Evolutionary conservation across 2,329 filamentous ascomycete genomes (phyloP).

Genomic region (Fusarium luffae): DNA sequence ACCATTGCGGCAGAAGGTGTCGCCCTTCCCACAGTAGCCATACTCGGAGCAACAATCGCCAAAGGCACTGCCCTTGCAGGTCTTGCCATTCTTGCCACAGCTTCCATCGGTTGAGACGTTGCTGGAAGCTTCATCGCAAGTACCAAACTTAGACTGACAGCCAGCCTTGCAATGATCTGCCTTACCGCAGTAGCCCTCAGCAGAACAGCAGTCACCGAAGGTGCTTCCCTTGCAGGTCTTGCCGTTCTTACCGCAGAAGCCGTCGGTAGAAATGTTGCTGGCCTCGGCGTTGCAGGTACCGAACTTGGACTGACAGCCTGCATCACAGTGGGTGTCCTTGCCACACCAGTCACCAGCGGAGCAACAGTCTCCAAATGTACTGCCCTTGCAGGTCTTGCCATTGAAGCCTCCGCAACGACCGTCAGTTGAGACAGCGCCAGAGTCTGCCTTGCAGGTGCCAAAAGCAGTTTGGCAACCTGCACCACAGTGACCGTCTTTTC

Average conservation of each 20-base stretch:
- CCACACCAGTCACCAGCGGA: constrained; percentile 12
- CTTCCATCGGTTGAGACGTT: constrained; percentile 4
- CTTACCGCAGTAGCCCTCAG: constrained; percentile 9
- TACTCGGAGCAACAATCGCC: constrained; percentile 12
- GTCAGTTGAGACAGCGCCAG: not conserved
- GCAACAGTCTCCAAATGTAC: constrained; percentile 8
- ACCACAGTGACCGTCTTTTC: not conserved
- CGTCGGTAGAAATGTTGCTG: not conserved
- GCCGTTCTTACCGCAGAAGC: constrained; percentile 9
- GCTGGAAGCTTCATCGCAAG: not conserved
- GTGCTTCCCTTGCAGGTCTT: constrained; percentile 10
- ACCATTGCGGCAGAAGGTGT: not conserved
- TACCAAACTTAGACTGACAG: not conserved
- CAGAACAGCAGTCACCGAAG: constrained; percentile 15
- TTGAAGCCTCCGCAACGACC: constrained; percentile 3
- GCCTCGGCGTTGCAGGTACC: not conserved
- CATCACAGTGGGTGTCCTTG: not conserved
- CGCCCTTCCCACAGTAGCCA: constrained; percentile 7
- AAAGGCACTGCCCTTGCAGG: not conserved
- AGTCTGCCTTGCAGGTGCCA: not conserved
- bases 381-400: constrained; percentile 12
- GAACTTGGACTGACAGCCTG: not conserved
- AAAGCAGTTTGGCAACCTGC: constrained; percentile 1
- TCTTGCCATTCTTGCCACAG: constrained; percentile 22
- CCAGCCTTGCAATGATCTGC: not conserved